Evolutionary conservation across 768 basidiomycete species (phyloP), one percentile per base, ranked within the genome.

Genomic region (Lentinula boryana): DNA sequence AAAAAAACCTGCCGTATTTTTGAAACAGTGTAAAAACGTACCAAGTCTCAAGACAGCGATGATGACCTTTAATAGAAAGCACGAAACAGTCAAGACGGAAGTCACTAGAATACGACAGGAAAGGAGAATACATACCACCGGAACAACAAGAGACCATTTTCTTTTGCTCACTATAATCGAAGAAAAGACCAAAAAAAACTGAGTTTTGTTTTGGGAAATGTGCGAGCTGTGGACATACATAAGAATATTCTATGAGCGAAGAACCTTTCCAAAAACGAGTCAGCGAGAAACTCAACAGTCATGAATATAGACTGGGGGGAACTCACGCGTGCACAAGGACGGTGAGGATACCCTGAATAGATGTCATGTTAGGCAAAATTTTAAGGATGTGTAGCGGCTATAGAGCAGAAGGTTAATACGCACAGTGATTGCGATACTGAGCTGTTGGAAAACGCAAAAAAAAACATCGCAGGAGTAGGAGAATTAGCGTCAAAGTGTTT

Each of bases 221-320:
- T 4, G 12, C 36, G 2, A 5, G 44, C 5, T 8, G 7, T 6
- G 6, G 31, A 68, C 77, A 56, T 62, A 78, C 78, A 64, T 65
- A 68, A 69, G 60, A 71, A 75, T 27, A 80, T 76, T 8, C 78
- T 66, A 46, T 73, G 71, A 15, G 74, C 73, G 48, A 76, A 74
- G 69, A 76, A 76, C 33, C 73, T 77, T 59, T 1, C 15, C 4
- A 31, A 8, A 40, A 57, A 35, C 53, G 63, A 50, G 23, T 33
- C 2, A 16, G 23, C 2, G 10, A 38, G 27, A n/a, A 12, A 3
- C 36, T 31, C 27, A n/a, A 38, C 4, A 38, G 36, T 8, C 27
- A 36, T 41, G 40, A 13, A 21, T 1, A 46, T 33, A n/a, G n/a
- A n/a, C n/a, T n/a, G n/a, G n/a, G n/a, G 40, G 9, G 23, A 38